Percentiles rank a stretch among this genome's conserved stretches.
These are phyloP conservation scores for Aphanocladium album DNA, from an alignment of 2,329 filamentous ascomycete species.

Conservation along the genomic window DNA sequence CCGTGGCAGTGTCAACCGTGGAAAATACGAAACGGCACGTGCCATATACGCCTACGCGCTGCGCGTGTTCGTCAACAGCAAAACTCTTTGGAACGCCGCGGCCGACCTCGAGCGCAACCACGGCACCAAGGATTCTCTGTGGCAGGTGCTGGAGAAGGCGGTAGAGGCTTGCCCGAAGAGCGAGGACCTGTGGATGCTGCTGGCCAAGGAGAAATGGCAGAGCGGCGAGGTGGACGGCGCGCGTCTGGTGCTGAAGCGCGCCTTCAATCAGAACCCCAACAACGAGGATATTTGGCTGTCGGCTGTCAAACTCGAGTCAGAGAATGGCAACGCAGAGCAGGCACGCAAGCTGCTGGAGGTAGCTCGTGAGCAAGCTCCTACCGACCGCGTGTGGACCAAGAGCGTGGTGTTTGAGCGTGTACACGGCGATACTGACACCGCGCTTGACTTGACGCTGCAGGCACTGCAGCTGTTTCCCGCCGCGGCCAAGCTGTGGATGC, in stretches of 20 bases:
- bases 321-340: conserved; percentile 76
- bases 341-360: conserved; percentile 76
- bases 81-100: conserved; percentile 83
- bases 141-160: conserved; percentile 83
- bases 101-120: conserved; percentile 89
- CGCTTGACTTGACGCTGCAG: conserved; percentile 81
- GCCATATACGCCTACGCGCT: conserved; percentile 92
- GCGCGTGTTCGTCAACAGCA: conserved; percentile 82
- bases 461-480: conserved; percentile 82
- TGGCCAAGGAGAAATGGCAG: conserved; percentile 92
- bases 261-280: conserved; percentile 91
- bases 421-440: conserved; percentile 69
- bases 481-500: conserved; percentile 90
- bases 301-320: conserved; percentile 92
- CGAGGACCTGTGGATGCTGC: conserved; percentile 91
- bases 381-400: conserved; percentile 96
- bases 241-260: conserved; percentile 75
- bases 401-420: conserved; percentile 90
- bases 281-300: conserved; percentile 98
- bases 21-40: conserved; percentile 81
- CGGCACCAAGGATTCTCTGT: conserved; percentile 75
- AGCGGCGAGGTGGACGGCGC: conserved; percentile 83
- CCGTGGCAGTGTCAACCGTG: conserved; percentile 71
- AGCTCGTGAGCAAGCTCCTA: conserved; percentile 83
- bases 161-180: conserved; percentile 89